These are phyloP conservation scores for Trichoderma sp. DNA, from an alignment of 2,329 filamentous ascomycete genomes.

Conservation along the genomic window DNA sequence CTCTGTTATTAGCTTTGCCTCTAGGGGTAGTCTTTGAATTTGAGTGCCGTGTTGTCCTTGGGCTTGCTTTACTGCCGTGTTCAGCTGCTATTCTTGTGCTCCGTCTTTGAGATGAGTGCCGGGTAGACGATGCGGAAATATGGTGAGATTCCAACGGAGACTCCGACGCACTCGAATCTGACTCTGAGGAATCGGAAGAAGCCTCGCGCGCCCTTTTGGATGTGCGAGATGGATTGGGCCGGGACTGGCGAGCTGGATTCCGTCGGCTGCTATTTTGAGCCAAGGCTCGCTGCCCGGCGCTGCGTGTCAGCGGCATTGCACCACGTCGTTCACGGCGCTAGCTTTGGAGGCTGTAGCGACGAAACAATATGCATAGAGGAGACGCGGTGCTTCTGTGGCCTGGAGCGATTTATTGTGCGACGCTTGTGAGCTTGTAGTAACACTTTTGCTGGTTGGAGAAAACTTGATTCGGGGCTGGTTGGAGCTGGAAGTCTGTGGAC, in stretches of 20 bases:
- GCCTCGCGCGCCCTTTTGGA: background rate
- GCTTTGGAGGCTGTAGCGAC: background rate
- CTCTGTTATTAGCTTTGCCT: background rate
- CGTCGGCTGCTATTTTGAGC: conserved; percentile 32
- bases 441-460: background rate
- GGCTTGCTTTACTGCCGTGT: background rate
- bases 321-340: conserved; percentile 7
- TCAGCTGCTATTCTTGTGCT: conserved; percentile 13
- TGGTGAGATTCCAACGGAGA: background rate
- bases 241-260: conserved; percentile 25
- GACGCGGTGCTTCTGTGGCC: background rate
- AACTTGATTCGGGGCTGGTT: background rate
- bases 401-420: background rate
- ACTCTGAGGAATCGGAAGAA: background rate
- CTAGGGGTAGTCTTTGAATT: background rate
- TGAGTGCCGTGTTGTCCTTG: background rate
- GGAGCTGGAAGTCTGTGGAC: background rate
- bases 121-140: background rate
- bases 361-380: background rate
- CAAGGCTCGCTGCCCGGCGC: conserved; percentile 31
- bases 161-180: background rate
- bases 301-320: conserved; percentile 40
- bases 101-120: background rate
- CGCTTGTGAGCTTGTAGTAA: background rate
- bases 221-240: background rate